These are phyloP conservation scores for Pseudonectria foliicola DNA, from an alignment of 2,329 filamentous ascomycete species.

Conservation along the genomic window DNA sequence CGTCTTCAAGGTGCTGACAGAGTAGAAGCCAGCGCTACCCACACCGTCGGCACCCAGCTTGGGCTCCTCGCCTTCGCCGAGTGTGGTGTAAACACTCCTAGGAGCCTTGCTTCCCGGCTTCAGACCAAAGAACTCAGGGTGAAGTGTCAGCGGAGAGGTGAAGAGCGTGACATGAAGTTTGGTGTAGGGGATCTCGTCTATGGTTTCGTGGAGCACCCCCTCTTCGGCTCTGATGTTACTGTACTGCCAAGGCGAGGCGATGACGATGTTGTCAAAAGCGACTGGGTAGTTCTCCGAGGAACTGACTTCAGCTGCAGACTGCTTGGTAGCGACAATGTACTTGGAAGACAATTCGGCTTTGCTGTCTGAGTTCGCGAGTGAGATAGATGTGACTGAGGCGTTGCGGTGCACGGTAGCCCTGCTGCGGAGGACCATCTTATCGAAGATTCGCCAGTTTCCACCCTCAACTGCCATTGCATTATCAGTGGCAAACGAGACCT, in stretches of 20 bases:
- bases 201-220: slow-evolving; percentile 58
- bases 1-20: slow-evolving; percentile 65
- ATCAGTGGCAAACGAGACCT: slow-evolving; percentile 80
- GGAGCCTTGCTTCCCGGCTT: slow-evolving; percentile 53
- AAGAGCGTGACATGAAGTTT: slow-evolving; percentile 86
- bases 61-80: slow-evolving; percentile 52
- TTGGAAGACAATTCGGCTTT: slow-evolving; percentile 32
- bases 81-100: slow-evolving; percentile 73
- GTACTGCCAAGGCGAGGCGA: slow-evolving; percentile 80
- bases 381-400: slow-evolving; percentile 58
- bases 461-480: slow-evolving; percentile 72
- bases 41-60: slow-evolving; percentile 49
- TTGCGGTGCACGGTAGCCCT: slow-evolving; percentile 56
- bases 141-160: slow-evolving; percentile 67
- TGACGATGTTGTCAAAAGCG: slow-evolving; percentile 70
- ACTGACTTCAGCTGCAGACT: slow-evolving; percentile 12
- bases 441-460: slow-evolving; percentile 93
- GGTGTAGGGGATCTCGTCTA: slow-evolving; percentile 80
- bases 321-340: slow-evolving; percentile 39
- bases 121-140: slow-evolving; percentile 65
- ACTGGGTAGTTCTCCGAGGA: slow-evolving; percentile 37
- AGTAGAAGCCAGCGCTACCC: slow-evolving; percentile 76
- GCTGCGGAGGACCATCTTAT: slow-evolving; percentile 65
- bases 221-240: slow-evolving; percentile 59
- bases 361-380: slow-evolving; percentile 37